Evolutionary conservation across 2,329 filamentous ascomycete genomes (phyloP), one percentile per base, ranked within the genome.

Genomic region (Cercospora sesami): DNA sequence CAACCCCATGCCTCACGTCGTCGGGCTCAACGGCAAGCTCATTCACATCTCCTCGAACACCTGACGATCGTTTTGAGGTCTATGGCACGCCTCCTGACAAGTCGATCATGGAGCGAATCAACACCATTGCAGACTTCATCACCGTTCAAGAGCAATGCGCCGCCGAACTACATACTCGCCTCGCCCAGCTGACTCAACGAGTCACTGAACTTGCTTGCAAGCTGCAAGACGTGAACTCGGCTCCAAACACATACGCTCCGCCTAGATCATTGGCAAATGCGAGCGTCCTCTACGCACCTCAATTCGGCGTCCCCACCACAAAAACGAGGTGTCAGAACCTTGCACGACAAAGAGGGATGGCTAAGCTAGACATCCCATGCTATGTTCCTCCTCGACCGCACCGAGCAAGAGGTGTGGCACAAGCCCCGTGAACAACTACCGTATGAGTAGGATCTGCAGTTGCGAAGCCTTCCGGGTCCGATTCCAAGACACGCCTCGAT

Each of bases 101-200:
- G 53, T 58, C 53, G 2, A 33, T 58, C 26, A 28, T 61, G 33
- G 59, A 61, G 36, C 59, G 59, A 9, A 61, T 61, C 31, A 45
- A 61, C 59, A 61, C 21, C 21, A 61, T 61, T n/a, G 59, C 59
- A 28, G 59, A 42, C 18, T 61, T 61, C 36, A 39, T 61, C 36
- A 42, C 31, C 6, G 18, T 61, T 9, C 59, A 61, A 61, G 59
- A 61, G 36, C 59, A 36, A 42, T 61, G 59, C 26, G 39, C 59
- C 16, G 39, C 59, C 42, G 59, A 61, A 28, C 36, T 61, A 42
- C 21, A 42, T 48, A n/a, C 33, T 30, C 59, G 59, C 36, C 31
- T 61, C 18, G 59, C 59, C 9, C 59, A 61, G 36, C 31, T 61
- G 12, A 61, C 59, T 39, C 31, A 48, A 48, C 42, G 59, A 61